Evolutionary conservation across 345 rosid species (phyloP).

Genomic region (Cochlearia excelsa): DNA sequence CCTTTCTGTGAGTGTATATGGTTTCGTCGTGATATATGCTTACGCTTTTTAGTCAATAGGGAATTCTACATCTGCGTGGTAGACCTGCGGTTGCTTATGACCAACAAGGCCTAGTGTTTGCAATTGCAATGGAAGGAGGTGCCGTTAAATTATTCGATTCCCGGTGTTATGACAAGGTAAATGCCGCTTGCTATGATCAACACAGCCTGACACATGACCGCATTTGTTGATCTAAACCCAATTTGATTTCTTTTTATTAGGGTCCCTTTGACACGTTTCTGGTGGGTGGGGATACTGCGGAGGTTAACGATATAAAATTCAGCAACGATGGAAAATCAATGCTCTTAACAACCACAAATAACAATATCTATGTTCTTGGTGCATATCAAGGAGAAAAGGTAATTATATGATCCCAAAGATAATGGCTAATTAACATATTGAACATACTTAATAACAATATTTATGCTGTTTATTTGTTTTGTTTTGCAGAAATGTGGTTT

Average conservation of each 20-base stretch:
- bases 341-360: conserved; percentile 87
- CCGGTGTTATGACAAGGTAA: conserved; percentile 90
- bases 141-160: conserved; percentile 96
- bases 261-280: conserved; percentile 96
- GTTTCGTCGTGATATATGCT: conserved; percentile 50
- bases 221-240: neutral
- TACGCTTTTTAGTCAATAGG: conserved; percentile 67
- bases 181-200: conserved; percentile 4
- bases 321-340: conserved; percentile 96
- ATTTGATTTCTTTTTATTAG: conserved; percentile 40
- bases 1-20: conserved; percentile 18
- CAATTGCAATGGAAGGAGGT: conserved; percentile 99
- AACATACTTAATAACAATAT: no score
- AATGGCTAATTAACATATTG: no score
- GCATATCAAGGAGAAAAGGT: conserved; percentile 99
- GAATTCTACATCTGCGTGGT: conserved; percentile 82
- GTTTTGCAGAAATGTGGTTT: conserved; percentile 77
- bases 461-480: neutral
- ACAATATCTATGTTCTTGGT: conserved; percentile 82
- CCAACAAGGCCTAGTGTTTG: conserved; percentile 98
- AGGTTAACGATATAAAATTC: conserved; percentile 94
- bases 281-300: conserved; percentile 97
- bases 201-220: neutral
- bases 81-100: conserved; percentile 97
- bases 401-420: no score